Percentiles rank a stretch among this genome's conserved stretches.
Evolutionary conservation across 352 stramenopile species (phyloP).

Genomic region (Globisporangium cystogenes): DNA sequence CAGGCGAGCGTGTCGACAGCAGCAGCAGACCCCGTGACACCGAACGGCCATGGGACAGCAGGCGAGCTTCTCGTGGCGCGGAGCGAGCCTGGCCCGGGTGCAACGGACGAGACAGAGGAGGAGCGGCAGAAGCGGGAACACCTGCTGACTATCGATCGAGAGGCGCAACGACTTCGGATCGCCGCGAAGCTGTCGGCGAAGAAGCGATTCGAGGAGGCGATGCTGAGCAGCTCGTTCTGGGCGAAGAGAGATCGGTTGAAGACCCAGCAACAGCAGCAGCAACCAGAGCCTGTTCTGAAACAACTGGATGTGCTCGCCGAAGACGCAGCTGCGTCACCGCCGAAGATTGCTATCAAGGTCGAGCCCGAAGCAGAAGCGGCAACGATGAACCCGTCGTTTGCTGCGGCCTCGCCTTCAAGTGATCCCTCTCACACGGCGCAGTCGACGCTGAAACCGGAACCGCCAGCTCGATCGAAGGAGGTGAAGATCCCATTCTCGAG

Average conservation of each 20-base stretch:
- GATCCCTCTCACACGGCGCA: neutral
- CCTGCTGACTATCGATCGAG: conserved; percentile 53
- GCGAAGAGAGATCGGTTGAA: conserved; percentile 51
- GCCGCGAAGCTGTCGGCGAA: conserved; percentile 63
- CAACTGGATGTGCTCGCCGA: neutral
- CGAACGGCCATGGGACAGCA: conserved; percentile 4
- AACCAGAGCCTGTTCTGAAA: neutral
- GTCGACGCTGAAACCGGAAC: conserved; percentile 1
- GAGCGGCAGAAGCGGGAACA: conserved; percentile 45
- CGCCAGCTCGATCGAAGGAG: neutral
- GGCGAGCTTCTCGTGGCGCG: conserved; percentile 1
- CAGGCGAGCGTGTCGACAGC: conserved; percentile 1
- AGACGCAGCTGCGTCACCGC: neutral
- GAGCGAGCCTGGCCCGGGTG: neutral
- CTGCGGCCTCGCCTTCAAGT: neutral
- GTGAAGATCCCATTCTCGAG: conserved; percentile 8
- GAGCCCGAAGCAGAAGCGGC: neutral
- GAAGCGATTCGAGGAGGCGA: conserved; percentile 73
- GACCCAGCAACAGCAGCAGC: conserved; percentile 10
- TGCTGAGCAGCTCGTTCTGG: conserved; percentile 58
- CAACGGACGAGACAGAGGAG: conserved; percentile 15
- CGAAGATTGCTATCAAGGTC: neutral
- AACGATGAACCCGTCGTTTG: neutral
- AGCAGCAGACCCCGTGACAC: conserved; percentile 2
- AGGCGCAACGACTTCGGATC: conserved; percentile 58